Percentiles rank a stretch among this genome's conserved stretches.
phyloP scores from a whole-genome alignment of 441 rosid genomes.

The Pelargonium hybrid region DNA sequence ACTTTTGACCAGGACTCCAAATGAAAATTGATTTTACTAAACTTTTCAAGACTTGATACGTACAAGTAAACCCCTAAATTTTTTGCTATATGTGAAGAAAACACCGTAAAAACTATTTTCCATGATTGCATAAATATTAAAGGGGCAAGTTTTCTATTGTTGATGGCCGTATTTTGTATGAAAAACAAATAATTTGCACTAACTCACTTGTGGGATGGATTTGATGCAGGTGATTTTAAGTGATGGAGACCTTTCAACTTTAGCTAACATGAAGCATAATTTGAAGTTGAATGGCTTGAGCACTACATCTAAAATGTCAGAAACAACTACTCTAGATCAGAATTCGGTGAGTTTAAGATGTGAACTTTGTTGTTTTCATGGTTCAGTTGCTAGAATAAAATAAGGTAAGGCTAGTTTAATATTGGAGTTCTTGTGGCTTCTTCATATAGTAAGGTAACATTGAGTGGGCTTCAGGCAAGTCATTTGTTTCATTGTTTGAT shows the following conservation, averaged over 20 bases:
- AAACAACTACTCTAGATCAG: slow-evolving; percentile 23
- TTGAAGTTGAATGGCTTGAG: slow-evolving; percentile 44
- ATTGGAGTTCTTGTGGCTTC: too few species aligned
- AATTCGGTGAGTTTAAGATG: slow-evolving; percentile 32
- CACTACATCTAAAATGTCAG: slow-evolving; percentile 18
- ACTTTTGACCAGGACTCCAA: too few species aligned
- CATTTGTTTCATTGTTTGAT: too few species aligned
- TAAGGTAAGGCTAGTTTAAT: too few species aligned
- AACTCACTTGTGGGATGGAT: neutral
- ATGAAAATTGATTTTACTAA: too few species aligned
- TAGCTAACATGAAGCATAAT: slow-evolving; percentile 65
- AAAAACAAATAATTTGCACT: neutral
- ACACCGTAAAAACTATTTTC: neutral
- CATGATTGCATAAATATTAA: neutral
- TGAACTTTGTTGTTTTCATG: neutral
- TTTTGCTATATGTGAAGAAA: neutral
- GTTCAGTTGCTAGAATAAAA: too few species aligned
- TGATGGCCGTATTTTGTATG: neutral
- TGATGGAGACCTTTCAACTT: slow-evolving; percentile 64
- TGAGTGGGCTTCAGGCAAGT: too few species aligned
- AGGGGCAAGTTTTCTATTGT: neutral
- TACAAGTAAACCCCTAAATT: too few species aligned
- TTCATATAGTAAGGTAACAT: too few species aligned
- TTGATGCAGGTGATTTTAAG: slow-evolving; percentile 53
- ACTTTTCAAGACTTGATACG: too few species aligned